phyloP scores from a whole-genome alignment of 768 basidiomycete genomes.

The Rhizopogon rudus region DNA sequence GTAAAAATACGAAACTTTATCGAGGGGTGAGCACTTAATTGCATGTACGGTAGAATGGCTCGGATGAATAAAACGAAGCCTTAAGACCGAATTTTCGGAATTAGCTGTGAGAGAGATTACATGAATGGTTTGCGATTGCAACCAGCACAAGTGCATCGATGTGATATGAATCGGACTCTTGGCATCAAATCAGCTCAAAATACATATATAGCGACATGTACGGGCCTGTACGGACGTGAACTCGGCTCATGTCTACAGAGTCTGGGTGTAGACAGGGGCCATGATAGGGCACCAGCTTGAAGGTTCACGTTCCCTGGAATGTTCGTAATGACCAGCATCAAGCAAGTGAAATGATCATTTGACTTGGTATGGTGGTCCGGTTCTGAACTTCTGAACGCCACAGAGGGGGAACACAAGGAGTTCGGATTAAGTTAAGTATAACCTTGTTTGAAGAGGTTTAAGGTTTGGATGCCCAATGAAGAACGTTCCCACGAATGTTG shows the following conservation, averaged over 20 bases:
- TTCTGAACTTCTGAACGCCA: neutral
- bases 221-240: neutral
- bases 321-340: neutral
- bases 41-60: conserved; percentile 9
- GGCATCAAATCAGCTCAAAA: neutral
- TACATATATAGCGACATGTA: neutral
- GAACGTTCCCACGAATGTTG: conserved; percentile 17
- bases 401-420: neutral
- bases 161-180: neutral
- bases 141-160: neutral
- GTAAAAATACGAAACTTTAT: neutral
- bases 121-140: neutral
- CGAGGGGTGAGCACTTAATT: neutral
- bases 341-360: neutral
- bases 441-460: neutral
- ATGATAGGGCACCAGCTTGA: too few species aligned
- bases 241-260: neutral
- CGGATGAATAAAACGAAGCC: neutral
- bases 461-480: neutral
- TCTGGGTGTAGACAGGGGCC: neutral
- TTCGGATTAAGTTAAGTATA: neutral
- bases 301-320: neutral
- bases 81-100: too few species aligned
- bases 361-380: neutral
- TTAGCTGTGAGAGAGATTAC: too few species aligned